Evolutionary conservation across 2,329 filamentous ascomycete species (phyloP).

Genomic region (Colletotrichum musicola): DNA sequence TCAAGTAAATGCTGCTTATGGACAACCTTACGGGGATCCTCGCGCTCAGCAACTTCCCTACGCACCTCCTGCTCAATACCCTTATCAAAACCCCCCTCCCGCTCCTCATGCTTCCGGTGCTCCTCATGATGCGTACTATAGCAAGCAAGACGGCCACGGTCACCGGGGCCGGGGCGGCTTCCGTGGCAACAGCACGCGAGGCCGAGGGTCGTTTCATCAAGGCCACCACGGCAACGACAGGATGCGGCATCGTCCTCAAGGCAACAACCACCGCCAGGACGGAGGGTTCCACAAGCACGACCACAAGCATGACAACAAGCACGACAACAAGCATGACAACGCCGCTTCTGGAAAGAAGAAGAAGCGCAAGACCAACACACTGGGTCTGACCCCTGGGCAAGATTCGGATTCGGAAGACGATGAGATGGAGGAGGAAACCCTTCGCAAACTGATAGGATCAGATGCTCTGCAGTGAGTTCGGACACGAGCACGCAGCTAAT

Average conservation of each 20-base stretch:
- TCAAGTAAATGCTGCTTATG: conserved; percentile 52
- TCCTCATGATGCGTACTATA: conserved; percentile 48
- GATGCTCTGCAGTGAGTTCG: conserved; percentile 66
- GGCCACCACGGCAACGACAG: conserved; percentile 57
- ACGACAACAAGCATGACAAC: conserved; percentile 48
- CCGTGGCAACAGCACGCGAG: conserved; percentile 47
- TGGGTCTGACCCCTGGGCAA: conserved; percentile 77
- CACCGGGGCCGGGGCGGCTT: conserved; percentile 49
- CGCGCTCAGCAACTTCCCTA: conserved; percentile 48
- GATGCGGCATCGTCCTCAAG: conserved; percentile 36
- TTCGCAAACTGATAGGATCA: conserved; percentile 66
- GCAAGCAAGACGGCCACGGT: conserved; percentile 47
- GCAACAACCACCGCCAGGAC: conserved; percentile 47
- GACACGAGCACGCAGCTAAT: not conserved
- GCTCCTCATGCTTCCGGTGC: conserved; percentile 51
- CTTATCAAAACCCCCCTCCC: conserved; percentile 55
- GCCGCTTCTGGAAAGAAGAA: conserved; percentile 72
- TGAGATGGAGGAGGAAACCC: conserved; percentile 78
- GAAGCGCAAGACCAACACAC: conserved; percentile 78
- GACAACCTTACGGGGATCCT: conserved; percentile 57
- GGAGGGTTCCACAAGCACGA: conserved; percentile 42
- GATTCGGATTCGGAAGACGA: conserved; percentile 75
- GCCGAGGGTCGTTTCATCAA: conserved; percentile 18
- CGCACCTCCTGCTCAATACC: conserved; percentile 46
- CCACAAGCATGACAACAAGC: too few species aligned